A percentile compares a stretch with the other conserved stretches of the same genome.
Evolutionary conservation across 1,284 basidiomycete genomes (phyloP).

Genomic region (Flammula alnicola): DNA sequence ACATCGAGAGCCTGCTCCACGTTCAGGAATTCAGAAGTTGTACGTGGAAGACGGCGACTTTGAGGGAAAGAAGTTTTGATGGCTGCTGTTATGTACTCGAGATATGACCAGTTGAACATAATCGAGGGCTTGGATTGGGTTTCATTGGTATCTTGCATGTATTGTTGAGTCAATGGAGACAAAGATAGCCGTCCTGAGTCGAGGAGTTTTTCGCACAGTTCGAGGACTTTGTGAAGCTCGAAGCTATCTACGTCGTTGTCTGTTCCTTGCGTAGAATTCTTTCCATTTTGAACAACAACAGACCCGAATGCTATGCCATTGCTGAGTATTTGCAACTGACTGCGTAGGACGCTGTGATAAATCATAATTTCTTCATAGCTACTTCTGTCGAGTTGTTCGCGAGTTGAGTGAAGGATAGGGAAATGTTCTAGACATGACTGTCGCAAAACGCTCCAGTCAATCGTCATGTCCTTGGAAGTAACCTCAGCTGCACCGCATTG

Average conservation of each 20-base stretch:
- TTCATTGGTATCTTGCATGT: conserved; percentile 51
- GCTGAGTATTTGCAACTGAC: conserved; percentile 66
- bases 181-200: conserved; percentile 41
- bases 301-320: conserved; percentile 71
- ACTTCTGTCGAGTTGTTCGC: conserved; percentile 46
- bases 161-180: conserved; percentile 56
- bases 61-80: conserved; percentile 52
- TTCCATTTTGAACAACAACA: conserved; percentile 48
- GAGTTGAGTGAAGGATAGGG: conserved; percentile 47
- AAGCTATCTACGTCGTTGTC: conserved; percentile 50
- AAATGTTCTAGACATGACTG: conserved; percentile 60
- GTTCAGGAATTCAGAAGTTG: conserved; percentile 50
- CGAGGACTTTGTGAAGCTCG: conserved; percentile 59
- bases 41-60: conserved; percentile 22
- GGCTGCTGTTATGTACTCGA: conserved; percentile 62
- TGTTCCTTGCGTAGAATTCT: conserved; percentile 33
- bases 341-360: conserved; percentile 61
- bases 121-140: conserved; percentile 47
- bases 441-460: conserved; percentile 53
- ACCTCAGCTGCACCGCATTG: conserved; percentile 43
- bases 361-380: conserved; percentile 75
- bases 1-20: conserved; percentile 35
- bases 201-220: conserved; percentile 57
- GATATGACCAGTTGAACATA: conserved; percentile 69
- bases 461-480: conserved; percentile 53